Base-by-base conservation (phyloP, 2,329 filamentous ascomycete species). In the Colletotrichum neosansevieriae region DNA sequence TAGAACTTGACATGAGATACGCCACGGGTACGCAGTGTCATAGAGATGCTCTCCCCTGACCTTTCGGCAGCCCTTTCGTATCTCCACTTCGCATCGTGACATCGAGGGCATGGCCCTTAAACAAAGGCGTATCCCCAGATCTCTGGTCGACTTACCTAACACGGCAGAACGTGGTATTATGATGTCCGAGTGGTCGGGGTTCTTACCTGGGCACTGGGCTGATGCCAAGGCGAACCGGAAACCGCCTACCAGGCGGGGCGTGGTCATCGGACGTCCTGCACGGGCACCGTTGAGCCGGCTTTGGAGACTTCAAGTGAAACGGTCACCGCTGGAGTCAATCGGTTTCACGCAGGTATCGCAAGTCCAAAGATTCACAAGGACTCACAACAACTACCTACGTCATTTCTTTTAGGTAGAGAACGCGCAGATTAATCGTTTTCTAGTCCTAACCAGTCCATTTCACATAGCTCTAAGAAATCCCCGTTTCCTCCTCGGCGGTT, bases 401-500 rank as follows among this genome's bases (percentile, higher is more conserved):
- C 29, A 15, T 38, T 13, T 38, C 12, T 38, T 38, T 13, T 13
- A 29, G 6, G 29, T 29, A 29, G 1, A 2, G 29, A 29, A 29
- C 29, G 6, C 29, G 29, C 6, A 7, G 6, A 7, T 29, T 29
- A 9, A 7, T 1, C 6, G 6, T 29, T 29, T 29, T 9, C 5
- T 38, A 11, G 36, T 38, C 11, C 36, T 15, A 38, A 38, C 47
- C 21, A 50, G 6, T 7, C 29, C 29, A 7, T 2, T 50, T 50
- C 50, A 66, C 50, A 66, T 54, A 2, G 58, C 57, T 17, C 63
- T 17, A 15, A 66, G 42, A 10, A 62, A 66, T 7, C 58, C 57
- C 40, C 57, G 54, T 29, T 66, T 66, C 11, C 57, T 47, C 34
- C 40, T 54, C 7, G 63, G 63, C 6, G 63, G 63, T 21, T 49